phyloP scores from a whole-genome alignment of 352 stramenopile genomes.

The Phytophthora constricta region DNA sequence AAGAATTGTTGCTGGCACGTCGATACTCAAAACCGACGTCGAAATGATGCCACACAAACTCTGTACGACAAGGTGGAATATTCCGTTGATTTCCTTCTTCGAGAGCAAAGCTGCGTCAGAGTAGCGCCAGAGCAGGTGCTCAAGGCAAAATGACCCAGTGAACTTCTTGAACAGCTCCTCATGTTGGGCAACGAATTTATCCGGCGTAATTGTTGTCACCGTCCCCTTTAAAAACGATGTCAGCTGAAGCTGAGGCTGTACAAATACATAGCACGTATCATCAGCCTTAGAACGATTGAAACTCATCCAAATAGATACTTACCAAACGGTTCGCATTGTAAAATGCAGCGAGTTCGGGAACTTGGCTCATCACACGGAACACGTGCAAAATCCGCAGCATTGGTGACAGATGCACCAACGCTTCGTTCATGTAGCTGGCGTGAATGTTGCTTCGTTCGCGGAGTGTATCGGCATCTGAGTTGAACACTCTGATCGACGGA shows the following conservation, averaged over 20 bases:
- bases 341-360: constrained; percentile 71
- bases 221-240: constrained; percentile 74
- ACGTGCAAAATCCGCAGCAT: constrained; percentile 82
- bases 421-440: constrained; percentile 72
- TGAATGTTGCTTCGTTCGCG: constrained; percentile 71
- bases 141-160: constrained; percentile 74
- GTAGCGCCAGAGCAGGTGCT: constrained; percentile 77
- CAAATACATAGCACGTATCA: constrained; percentile 6
- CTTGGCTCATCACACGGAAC: constrained; percentile 76
- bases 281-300: not conserved
- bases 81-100: constrained; percentile 85
- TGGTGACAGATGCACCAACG: constrained; percentile 61
- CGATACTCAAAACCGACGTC: constrained; percentile 65
- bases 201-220: constrained; percentile 72
- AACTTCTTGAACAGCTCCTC: constrained; percentile 86
- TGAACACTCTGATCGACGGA: constrained; percentile 75
- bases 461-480: constrained; percentile 66
- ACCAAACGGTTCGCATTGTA: constrained; percentile 86
- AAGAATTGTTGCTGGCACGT: constrained; percentile 60
- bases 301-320: constrained; percentile 1
- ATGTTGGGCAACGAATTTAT: constrained; percentile 78
- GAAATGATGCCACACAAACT: constrained; percentile 76
- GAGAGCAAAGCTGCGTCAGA: constrained; percentile 72
- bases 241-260: constrained; percentile 77
- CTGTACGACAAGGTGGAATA: constrained; percentile 82